These are phyloP conservation scores for Picocystis salinarum DNA, from an alignment of 139 green algal genomes.

Conservation along the genomic window DNA sequence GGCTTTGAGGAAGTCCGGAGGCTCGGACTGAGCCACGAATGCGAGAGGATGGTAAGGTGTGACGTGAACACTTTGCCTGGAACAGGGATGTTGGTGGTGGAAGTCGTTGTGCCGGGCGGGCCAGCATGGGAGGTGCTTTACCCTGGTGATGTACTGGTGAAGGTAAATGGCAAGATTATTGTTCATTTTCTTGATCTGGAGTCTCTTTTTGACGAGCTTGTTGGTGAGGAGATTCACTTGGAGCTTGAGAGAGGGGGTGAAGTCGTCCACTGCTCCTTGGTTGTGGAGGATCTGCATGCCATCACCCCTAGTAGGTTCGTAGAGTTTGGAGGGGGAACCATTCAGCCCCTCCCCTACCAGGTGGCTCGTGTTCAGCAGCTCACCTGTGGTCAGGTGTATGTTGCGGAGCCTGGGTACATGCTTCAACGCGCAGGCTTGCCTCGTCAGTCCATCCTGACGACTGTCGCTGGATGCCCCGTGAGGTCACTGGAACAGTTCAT, in stretches of 20 bases:
- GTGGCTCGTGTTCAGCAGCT: constrained; percentile 27
- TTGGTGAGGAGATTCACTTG: constrained; percentile 23
- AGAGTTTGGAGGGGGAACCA: constrained; percentile 44
- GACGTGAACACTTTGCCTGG: constrained; percentile 3
- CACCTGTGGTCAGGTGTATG: constrained; percentile 37
- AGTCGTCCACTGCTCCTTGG: constrained; percentile 12
- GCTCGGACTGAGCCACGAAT: constrained; percentile 50
- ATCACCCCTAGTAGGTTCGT: constrained; percentile 57
- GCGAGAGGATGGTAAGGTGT: constrained; percentile 34
- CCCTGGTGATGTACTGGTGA: constrained; percentile 64
- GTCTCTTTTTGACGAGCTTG: constrained; percentile 44
- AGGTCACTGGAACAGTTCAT: constrained; percentile 35
- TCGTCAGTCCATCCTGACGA: constrained; percentile 58
- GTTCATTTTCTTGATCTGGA: constrained; percentile 67
- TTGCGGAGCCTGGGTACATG: constrained; percentile 49
- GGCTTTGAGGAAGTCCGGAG: constrained; percentile 77
- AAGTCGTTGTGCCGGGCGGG: constrained; percentile 50
- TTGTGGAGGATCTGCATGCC: constrained; percentile 52
- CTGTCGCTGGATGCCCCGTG: constrained; percentile 33
- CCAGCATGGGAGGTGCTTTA: constrained; percentile 48
- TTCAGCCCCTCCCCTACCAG: constrained; percentile 77
- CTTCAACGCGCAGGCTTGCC: constrained; percentile 34
- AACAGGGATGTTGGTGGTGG: constrained; percentile 78
- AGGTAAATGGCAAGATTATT: constrained; percentile 23
- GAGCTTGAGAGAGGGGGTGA: constrained; percentile 37